These are phyloP conservation scores for Taiozyma sp. DNA, from an alignment of 1,139 yeast species.

Conservation along the genomic window DNA sequence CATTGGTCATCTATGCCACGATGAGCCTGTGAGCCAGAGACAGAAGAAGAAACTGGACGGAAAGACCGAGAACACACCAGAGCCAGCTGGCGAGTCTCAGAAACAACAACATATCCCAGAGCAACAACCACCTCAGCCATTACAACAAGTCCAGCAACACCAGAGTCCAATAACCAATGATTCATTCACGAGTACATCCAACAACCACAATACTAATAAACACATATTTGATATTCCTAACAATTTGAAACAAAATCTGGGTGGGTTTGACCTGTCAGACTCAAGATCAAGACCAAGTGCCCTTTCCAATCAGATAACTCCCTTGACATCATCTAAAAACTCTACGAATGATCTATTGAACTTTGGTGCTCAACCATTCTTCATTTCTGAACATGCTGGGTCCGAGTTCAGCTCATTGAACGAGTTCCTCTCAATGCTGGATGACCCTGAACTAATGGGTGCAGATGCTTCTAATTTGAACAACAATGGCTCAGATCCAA, in stretches of 20 bases:
- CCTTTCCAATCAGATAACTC: background rate
- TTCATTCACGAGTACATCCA: constrained; percentile 10
- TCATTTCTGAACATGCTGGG: constrained; percentile 89
- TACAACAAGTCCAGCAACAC: background rate
- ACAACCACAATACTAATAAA: background rate
- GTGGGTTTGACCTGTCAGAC: background rate
- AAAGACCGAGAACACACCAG: background rate
- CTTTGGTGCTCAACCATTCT: constrained; percentile 60
- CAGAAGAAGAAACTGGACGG: constrained; percentile 18
- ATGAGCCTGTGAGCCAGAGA: constrained; percentile 38
- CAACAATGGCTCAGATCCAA: background rate
- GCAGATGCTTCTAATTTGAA: constrained; percentile 1
- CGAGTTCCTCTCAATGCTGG: constrained; percentile 86
- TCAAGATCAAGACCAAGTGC: background rate
- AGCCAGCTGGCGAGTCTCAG: background rate
- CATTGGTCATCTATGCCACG: constrained; percentile 86
- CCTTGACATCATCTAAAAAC: background rate
- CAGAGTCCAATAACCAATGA: constrained; percentile 3
- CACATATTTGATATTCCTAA: background rate
- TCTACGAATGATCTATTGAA: constrained; percentile 15
- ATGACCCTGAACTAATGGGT: constrained; percentile 50
- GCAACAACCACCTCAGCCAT: background rate
- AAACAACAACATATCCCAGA: background rate
- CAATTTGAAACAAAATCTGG: background rate
- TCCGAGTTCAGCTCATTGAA: constrained; percentile 88